phyloP scores from a whole-genome alignment of 2,329 filamentous ascomycete genomes.

The Colletotrichum melonis region DNA sequence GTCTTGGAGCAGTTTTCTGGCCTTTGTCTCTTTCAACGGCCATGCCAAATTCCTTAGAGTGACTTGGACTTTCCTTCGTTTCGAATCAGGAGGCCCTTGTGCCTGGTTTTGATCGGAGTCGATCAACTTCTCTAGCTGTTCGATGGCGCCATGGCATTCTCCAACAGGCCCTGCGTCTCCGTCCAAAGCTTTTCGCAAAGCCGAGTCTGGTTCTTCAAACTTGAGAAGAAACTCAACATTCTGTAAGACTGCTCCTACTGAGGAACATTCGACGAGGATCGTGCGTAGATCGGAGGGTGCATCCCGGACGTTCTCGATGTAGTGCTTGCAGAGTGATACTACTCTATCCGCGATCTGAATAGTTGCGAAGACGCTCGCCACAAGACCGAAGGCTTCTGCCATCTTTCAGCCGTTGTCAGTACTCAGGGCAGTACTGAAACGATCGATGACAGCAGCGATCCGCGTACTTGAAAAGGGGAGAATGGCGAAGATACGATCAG shows the following conservation, averaged over 20 bases:
- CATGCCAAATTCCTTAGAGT: not conserved
- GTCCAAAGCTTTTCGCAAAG: not conserved
- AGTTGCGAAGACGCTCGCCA: not conserved
- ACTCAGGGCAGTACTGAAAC: not conserved
- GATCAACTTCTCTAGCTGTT: not conserved
- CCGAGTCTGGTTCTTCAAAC: not conserved
- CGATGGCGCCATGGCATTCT: not conserved
- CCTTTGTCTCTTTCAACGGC: not conserved
- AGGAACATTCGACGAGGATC: not conserved
- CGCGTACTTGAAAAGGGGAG: rapidly evolving
- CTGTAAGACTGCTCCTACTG: rapidly evolving
- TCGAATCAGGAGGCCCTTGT: rapidly evolving
- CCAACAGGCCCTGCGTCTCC: not conserved
- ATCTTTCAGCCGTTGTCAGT: not conserved
- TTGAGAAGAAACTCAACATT: not conserved
- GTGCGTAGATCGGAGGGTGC: not conserved
- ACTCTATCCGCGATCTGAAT: slow-evolving; percentile 2
- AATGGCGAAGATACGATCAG: not conserved
- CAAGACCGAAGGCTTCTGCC: not conserved
- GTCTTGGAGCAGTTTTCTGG: not conserved
- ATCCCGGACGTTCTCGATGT: not conserved
- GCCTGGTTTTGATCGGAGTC: not conserved
- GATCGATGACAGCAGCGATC: not conserved
- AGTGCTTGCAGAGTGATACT: not conserved
- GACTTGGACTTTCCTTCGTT: not conserved